These are phyloP conservation scores for Camellia granthamiana DNA, from an alignment of 148 eudicot species.

Conservation along the genomic window DNA sequence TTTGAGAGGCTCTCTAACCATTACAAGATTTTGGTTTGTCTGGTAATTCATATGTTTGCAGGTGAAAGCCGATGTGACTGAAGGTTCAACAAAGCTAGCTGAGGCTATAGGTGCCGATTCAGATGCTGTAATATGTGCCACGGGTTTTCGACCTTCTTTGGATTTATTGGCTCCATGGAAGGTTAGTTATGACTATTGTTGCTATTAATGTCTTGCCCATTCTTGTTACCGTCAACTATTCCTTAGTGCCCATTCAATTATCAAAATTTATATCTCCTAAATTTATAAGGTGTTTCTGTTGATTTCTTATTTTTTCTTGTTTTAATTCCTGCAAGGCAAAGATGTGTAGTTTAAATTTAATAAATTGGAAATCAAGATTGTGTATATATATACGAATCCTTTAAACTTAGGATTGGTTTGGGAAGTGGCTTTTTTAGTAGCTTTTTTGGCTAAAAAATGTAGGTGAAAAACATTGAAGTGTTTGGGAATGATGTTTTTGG, in stretches of 20 bases:
- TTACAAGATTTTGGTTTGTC: background rate
- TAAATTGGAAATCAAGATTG: no score
- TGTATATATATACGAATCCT: no score
- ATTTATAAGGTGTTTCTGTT: background rate
- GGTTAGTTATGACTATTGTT: conserved; percentile 37
- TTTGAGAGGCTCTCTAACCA: background rate
- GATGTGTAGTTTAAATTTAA: no score
- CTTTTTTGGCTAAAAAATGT: no score
- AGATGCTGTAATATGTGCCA: conserved; percentile 89
- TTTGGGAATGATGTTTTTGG: no score
- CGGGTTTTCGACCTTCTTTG: conserved; percentile 80
- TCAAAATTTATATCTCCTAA: no score
- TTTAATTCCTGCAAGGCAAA: no score
- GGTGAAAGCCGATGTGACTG: conserved; percentile 95
- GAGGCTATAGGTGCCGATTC: conserved; percentile 80
- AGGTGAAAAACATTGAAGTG: no score
- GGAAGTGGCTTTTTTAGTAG: no score
- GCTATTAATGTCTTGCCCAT: background rate
- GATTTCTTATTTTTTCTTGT: background rate
- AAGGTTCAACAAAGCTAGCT: conserved; percentile 71
- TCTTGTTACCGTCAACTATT: background rate
- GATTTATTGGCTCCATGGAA: conserved; percentile 88
- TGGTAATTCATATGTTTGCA: conserved; percentile 26
- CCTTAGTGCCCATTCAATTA: no score
- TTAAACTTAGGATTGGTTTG: no score